These are phyloP conservation scores for Wickerhamomyces bisporus DNA, from an alignment of 805 yeast species.

Conservation along the genomic window DNA sequence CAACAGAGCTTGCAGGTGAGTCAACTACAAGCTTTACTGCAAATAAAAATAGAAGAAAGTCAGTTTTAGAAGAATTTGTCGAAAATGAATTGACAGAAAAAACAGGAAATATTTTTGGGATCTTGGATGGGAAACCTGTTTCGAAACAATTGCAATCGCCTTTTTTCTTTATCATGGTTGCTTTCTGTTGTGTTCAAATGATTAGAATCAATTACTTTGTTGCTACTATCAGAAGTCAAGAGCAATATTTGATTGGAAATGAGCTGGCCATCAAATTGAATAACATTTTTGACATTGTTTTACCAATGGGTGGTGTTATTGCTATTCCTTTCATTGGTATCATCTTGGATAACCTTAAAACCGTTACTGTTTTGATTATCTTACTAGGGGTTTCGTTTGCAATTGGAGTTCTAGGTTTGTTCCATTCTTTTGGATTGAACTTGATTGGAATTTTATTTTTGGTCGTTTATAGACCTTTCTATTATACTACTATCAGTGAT, in stretches of 20 bases:
- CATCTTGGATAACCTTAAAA: slow-evolving; percentile 67
- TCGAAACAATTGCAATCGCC: slow-evolving; percentile 43
- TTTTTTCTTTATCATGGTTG: slow-evolving; percentile 76
- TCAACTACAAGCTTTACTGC: slow-evolving; percentile 18
- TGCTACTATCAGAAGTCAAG: slow-evolving; percentile 84
- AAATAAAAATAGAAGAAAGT: slow-evolving; percentile 36
- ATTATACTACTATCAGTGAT: slow-evolving; percentile 89
- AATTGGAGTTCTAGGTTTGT: slow-evolving; percentile 69
- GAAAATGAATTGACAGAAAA: slow-evolving; percentile 47
- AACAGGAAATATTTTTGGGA: slow-evolving; percentile 65
- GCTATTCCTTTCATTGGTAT: slow-evolving; percentile 87
- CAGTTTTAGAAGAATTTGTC: slow-evolving; percentile 62
- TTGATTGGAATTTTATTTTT: slow-evolving; percentile 63
- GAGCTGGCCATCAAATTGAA: slow-evolving; percentile 53
- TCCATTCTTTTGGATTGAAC: slow-evolving; percentile 45
- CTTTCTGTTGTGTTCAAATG: slow-evolving; percentile 85
- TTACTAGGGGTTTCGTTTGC: slow-evolving; percentile 49
- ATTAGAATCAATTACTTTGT: slow-evolving; percentile 87
- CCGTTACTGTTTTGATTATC: slow-evolving; percentile 48
- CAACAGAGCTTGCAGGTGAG: too few species aligned
- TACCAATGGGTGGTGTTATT: slow-evolving; percentile 83
- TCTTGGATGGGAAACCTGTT: slow-evolving; percentile 60
- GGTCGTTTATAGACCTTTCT: slow-evolving; percentile 85
- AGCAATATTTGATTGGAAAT: slow-evolving; percentile 57
- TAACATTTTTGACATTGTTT: slow-evolving; percentile 74